Evolutionary conservation across 2,329 filamentous ascomycete genomes (phyloP).

Genomic region (Cladophialophora psammophila): DNA sequence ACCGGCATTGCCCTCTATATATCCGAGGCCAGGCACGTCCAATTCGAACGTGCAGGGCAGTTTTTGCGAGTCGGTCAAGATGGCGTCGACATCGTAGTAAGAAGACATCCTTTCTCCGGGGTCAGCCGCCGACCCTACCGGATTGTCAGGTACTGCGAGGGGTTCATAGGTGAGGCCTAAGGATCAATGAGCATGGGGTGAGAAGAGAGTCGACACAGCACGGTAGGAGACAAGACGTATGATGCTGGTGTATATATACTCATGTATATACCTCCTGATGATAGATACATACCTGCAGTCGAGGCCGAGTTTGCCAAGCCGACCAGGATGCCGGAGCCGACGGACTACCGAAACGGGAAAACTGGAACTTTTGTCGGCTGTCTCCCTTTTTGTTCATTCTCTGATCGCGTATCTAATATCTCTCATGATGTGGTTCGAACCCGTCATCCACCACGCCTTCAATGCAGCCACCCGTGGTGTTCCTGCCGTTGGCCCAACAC

Average conservation of each 20-base stretch:
- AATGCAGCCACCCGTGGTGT: too few species aligned
- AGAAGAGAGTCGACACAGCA: not conserved
- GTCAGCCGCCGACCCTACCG: not conserved
- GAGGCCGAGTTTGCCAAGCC: too few species aligned
- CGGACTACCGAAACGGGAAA: too few species aligned
- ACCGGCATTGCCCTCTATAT: constrained; percentile 82
- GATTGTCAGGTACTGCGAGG: not conserved
- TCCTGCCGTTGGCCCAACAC: too few species aligned
- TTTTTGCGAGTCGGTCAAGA: constrained; percentile 73
- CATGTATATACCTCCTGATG: too few species aligned
- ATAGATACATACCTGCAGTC: too few species aligned
- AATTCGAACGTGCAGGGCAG: constrained; percentile 94
- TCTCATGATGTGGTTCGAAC: too few species aligned
- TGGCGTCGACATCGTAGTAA: constrained; percentile 58
- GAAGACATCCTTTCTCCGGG: constrained; percentile 30
- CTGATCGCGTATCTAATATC: too few species aligned
- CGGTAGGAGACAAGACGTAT: not conserved
- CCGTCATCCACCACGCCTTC: too few species aligned
- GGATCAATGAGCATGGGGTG: not conserved
- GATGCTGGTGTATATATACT: not conserved
- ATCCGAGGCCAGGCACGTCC: constrained; percentile 83
- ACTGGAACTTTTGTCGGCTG: too few species aligned
- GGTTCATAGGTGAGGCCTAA: not conserved
- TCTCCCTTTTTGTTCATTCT: too few species aligned
- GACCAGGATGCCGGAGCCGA: too few species aligned